Percentiles rank a stretch among this genome's conserved stretches.
Evolutionary conservation across 2,329 filamentous ascomycete genomes (phyloP).

Genomic region (Hymenoscyphus linearis): DNA sequence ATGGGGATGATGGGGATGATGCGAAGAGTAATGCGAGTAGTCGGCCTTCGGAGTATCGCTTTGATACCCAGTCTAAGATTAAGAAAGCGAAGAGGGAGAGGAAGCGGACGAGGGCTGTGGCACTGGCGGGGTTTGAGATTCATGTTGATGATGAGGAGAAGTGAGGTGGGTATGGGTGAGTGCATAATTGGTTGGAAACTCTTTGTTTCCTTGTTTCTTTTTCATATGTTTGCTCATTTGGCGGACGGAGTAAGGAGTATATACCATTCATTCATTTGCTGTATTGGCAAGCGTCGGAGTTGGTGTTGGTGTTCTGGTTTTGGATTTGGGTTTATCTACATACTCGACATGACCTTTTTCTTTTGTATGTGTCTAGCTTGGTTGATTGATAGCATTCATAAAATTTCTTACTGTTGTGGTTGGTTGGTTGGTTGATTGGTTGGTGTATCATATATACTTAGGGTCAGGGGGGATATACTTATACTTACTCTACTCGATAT

Average conservation of each 20-base stretch:
- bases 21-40: constrained; percentile 40
- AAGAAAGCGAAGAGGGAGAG: no score
- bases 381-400: no score
- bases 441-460: no score
- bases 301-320: neutral
- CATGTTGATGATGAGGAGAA: constrained; percentile 27
- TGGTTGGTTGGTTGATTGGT: no score
- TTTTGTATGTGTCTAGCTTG: no score
- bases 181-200: constrained; percentile 1
- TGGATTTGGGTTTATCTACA: no score
- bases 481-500: no score
- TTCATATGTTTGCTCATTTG: neutral
- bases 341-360: no score
- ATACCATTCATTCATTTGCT: no score
- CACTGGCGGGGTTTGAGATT: constrained; percentile 22
- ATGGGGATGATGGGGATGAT: constrained; percentile 22
- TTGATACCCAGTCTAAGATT: constrained; percentile 40
- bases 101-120: neutral
- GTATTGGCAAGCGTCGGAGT: neutral
- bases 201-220: neutral
- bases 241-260: neutral
- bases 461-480: no score
- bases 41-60: constrained; percentile 49
- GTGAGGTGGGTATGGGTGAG: neutral
- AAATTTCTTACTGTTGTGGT: no score